Evolutionary conservation across 176 grass and related monocot genomes (phyloP).

Genomic region (Cenchrus purpureus): DNA sequence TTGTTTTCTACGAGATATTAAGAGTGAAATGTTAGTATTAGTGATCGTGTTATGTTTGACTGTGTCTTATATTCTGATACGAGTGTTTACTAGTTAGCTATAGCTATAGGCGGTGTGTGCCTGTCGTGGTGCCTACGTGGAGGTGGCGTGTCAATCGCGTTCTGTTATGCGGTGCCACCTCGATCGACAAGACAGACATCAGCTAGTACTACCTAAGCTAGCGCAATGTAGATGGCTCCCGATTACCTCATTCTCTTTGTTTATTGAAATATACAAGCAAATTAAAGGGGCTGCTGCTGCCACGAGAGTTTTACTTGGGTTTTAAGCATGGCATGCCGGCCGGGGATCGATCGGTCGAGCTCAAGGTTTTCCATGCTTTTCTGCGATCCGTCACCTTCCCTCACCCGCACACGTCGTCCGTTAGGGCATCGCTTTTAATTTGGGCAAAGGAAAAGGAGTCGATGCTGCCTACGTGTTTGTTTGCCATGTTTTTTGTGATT

Average conservation of each 20-base stretch:
- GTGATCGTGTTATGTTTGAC: too few relatives aligned
- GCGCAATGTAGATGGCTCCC: slow-evolving; percentile 11
- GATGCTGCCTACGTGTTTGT: slow-evolving; percentile 29
- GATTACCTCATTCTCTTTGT: background rate
- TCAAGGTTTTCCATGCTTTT: slow-evolving; percentile 41
- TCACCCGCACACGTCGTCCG: slow-evolving; percentile 39
- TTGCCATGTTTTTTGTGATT: slow-evolving; percentile 27
- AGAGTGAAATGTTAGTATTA: too few relatives aligned
- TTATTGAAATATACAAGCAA: background rate
- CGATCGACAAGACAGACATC: slow-evolving; percentile 29
- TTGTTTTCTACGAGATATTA: too few relatives aligned
- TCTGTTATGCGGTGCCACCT: slow-evolving; percentile 25
- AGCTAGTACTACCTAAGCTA: too few relatives aligned
- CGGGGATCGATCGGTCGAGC: background rate
- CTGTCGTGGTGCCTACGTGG: background rate
- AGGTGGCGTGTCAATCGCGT: slow-evolving; percentile 46
- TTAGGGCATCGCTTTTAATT: slow-evolving; percentile 46
- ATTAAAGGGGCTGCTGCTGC: background rate
- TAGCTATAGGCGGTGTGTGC: too few relatives aligned
- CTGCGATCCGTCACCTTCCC: slow-evolving; percentile 30
- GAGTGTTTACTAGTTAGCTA: too few relatives aligned
- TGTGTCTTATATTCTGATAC: too few relatives aligned
- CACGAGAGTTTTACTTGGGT: slow-evolving; percentile 43
- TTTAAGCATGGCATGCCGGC: slow-evolving; percentile 46
- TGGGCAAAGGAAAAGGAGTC: slow-evolving; percentile 36